Evolutionary conservation across 805 yeast genomes (phyloP).

Genomic region (Deakozyma indianensis): DNA sequence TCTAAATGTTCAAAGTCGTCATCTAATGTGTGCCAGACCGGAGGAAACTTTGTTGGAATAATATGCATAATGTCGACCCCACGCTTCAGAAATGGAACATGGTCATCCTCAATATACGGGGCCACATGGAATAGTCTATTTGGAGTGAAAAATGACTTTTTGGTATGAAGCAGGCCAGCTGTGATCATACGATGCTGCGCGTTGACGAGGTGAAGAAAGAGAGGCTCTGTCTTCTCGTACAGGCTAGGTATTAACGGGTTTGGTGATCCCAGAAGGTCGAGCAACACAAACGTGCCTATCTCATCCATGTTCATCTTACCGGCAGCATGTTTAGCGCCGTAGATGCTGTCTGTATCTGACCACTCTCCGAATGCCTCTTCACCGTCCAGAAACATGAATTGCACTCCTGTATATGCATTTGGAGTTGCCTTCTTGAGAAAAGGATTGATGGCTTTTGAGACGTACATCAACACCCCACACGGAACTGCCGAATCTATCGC

Average conservation of each 20-base stretch:
- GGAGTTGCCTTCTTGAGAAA: not conserved
- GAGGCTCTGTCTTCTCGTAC: not conserved
- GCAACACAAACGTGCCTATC: slow-evolving; percentile 32
- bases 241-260: slow-evolving; percentile 13
- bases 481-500: slow-evolving; percentile 49
- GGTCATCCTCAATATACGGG: slow-evolving; percentile 33
- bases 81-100: slow-evolving; percentile 32
- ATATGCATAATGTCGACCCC: slow-evolving; percentile 38
- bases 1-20: slow-evolving; percentile 33
- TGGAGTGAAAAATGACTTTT: slow-evolving; percentile 8
- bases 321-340: slow-evolving; percentile 41
- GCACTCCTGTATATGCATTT: slow-evolving; percentile 22
- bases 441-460: slow-evolving; percentile 21
- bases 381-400: slow-evolving; percentile 43
- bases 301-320: slow-evolving; percentile 22
- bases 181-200: not conserved
- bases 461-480: slow-evolving; percentile 35
- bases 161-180: not conserved
- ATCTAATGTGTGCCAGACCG: slow-evolving; percentile 35
- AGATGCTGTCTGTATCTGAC: slow-evolving; percentile 37
- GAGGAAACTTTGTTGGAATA: slow-evolving; percentile 39
- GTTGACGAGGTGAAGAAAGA: not conserved
- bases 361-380: slow-evolving; percentile 46
- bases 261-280: slow-evolving; percentile 36
- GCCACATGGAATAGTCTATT: slow-evolving; percentile 9